A percentile compares a stretch with the other conserved stretches of the same genome.
Evolutionary conservation across 805 yeast species (phyloP).

Genomic region (Wickerhamomyces canadensis): DNA sequence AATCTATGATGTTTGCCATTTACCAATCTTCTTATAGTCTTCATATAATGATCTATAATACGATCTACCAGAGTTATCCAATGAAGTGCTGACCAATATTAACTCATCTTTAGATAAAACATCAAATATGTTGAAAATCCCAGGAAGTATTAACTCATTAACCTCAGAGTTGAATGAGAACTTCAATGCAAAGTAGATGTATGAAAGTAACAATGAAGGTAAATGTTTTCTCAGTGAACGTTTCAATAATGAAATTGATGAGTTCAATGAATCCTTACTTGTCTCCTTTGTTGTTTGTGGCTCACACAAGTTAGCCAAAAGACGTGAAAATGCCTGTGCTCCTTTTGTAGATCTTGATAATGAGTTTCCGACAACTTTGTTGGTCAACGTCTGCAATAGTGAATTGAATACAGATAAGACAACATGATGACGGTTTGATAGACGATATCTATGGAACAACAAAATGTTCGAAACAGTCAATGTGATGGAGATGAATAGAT

Average conservation of each 20-base stretch:
- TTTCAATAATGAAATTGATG: slow-evolving; percentile 51
- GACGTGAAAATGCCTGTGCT: slow-evolving; percentile 48
- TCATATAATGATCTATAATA: slow-evolving; percentile 63
- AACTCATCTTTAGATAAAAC: slow-evolving; percentile 65
- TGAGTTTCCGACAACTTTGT: slow-evolving; percentile 10
- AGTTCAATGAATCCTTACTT: slow-evolving; percentile 37
- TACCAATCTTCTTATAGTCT: slow-evolving; percentile 71
- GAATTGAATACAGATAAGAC: slow-evolving; percentile 43
- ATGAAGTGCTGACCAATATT: slow-evolving; percentile 50
- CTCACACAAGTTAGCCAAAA: slow-evolving; percentile 67
- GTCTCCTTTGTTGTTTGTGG: slow-evolving; percentile 41
- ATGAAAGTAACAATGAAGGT: slow-evolving; percentile 54
- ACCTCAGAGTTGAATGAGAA: slow-evolving; percentile 40
- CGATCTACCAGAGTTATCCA: slow-evolving; percentile 66
- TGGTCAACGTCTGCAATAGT: slow-evolving; percentile 43
- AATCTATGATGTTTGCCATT: slow-evolving; percentile 45
- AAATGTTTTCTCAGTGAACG: slow-evolving; percentile 58
- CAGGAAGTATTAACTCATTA: slow-evolving; percentile 45
- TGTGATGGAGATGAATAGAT: slow-evolving; percentile 29
- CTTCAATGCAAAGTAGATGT: slow-evolving; percentile 47
- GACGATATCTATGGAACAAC: slow-evolving; percentile 61
- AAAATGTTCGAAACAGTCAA: slow-evolving; percentile 55
- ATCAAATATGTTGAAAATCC: slow-evolving; percentile 62
- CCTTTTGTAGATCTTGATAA: slow-evolving; percentile 27
- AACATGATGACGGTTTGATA: slow-evolving; percentile 70